phyloP scores from a whole-genome alignment of 2,329 filamentous ascomycete genomes.

The Fusarium domesticum region DNA sequence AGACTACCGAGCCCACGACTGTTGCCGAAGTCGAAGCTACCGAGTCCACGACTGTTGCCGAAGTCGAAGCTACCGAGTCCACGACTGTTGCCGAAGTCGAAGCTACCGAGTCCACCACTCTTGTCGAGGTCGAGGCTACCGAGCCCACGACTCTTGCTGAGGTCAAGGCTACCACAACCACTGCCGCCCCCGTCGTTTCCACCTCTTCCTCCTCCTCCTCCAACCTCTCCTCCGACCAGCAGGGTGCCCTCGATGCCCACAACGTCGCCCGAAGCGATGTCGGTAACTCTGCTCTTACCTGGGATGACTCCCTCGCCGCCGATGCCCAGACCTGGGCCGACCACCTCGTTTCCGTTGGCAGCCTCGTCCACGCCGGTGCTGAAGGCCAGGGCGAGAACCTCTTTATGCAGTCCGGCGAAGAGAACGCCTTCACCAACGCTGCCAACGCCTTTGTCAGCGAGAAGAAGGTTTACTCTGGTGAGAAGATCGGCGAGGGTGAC shows the following conservation, averaged over 20 bases:
- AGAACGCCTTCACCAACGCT: slow-evolving; percentile 17
- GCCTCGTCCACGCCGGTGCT: slow-evolving; percentile 17
- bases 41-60: too few species aligned
- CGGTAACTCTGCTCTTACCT: slow-evolving; percentile 16
- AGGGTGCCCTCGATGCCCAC: slow-evolving; percentile 25
- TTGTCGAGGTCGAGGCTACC: slow-evolving; percentile 2
- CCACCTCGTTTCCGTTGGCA: slow-evolving; percentile 20
- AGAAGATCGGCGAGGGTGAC: slow-evolving; percentile 20
- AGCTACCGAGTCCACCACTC: too few species aligned
- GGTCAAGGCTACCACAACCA: slow-evolving; percentile 1
- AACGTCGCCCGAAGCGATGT: slow-evolving; percentile 25
- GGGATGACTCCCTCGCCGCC: slow-evolving; percentile 23
- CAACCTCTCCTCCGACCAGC: slow-evolving; percentile 19
- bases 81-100: too few species aligned
- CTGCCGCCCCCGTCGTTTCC: background rate
- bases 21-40: too few species aligned
- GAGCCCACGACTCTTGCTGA: background rate
- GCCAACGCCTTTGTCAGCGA: slow-evolving; percentile 22
- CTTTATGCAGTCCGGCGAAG: slow-evolving; percentile 16
- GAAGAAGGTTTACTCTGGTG: slow-evolving; percentile 24
- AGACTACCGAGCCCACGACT: slow-evolving; percentile 3
- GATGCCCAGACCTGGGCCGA: slow-evolving; percentile 25
- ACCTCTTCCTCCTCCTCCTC: slow-evolving; percentile 5
- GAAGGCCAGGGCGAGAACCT: slow-evolving; percentile 26
- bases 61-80: slow-evolving; percentile 3